A percentile compares a stretch with the other conserved stretches of the same genome.
Conservation (phyloP, 225 moss, liverwort and hornwort species). For the Antitrichia curtipendula region DNA sequence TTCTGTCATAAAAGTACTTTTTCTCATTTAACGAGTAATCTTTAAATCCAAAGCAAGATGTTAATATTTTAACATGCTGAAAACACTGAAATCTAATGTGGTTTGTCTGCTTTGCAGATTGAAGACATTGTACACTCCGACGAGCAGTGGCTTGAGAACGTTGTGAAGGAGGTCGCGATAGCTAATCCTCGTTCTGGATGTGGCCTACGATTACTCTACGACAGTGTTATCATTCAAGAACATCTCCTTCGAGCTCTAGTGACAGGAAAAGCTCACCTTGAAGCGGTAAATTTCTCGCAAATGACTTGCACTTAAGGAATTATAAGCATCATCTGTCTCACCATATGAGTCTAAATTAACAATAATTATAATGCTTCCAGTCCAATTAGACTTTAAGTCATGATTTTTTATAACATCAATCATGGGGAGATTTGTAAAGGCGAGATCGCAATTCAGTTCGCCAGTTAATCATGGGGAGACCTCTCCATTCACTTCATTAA, state of each 20-base stretch:
- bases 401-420: neutral
- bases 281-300: constrained; percentile 15
- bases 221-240: constrained; percentile 16
- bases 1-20: neutral
- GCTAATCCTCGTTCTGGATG: constrained; percentile 8
- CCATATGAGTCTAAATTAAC: neutral
- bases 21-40: neutral
- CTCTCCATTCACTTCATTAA: neutral
- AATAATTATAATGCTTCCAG: neutral
- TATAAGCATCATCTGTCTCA: neutral
- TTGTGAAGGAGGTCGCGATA: constrained; percentile 30
- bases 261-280: constrained; percentile 26
- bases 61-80: neutral
- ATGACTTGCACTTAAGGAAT: neutral
- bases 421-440: neutral
- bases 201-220: constrained; percentile 30
- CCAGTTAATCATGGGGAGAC: neutral
- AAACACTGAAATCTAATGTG: neutral
- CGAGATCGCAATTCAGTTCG: neutral
- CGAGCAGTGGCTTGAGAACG: constrained; percentile 20
- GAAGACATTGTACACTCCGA: constrained; percentile 28
- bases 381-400: neutral
- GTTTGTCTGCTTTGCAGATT: neutral
- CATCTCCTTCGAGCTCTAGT: constrained; percentile 21
- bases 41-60: neutral